These are phyloP conservation scores for Gossypium anomalum DNA, from an alignment of 345 rosid genomes.

Conservation along the genomic window DNA sequence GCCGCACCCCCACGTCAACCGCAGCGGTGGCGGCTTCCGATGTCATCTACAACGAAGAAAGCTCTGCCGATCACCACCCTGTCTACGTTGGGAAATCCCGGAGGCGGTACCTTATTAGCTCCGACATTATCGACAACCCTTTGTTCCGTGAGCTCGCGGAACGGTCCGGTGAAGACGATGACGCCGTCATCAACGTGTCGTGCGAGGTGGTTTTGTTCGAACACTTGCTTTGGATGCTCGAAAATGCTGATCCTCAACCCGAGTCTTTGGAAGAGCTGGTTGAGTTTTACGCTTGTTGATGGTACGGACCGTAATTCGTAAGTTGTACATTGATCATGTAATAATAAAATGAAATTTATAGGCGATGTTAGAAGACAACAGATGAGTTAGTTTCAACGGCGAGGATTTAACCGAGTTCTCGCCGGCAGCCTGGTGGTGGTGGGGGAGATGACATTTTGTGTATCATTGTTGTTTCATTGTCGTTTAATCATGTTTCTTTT, in stretches of 20 bases:
- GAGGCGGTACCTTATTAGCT: slow-evolving; percentile 60
- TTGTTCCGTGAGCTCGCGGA: slow-evolving; percentile 45
- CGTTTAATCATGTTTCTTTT: neutral
- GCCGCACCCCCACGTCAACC: slow-evolving; percentile 32
- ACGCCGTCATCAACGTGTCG: slow-evolving; percentile 40
- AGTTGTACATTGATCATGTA: slow-evolving; percentile 26
- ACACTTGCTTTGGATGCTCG: slow-evolving; percentile 95
- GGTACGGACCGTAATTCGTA: neutral
- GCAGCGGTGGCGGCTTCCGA: slow-evolving; percentile 31
- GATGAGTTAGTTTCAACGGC: slow-evolving; percentile 11
- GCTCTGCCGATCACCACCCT: slow-evolving; percentile 45
- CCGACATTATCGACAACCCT: slow-evolving; percentile 51
- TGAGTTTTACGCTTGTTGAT: slow-evolving; percentile 73
- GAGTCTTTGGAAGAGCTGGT: slow-evolving; percentile 80
- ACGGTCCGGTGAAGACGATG: slow-evolving; percentile 30
- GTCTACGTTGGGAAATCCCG: slow-evolving; percentile 84
- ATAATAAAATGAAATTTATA: slow-evolving; percentile 5
- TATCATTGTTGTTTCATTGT: neutral
- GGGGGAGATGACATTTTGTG: neutral
- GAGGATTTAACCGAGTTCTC: neutral
- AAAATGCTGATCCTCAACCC: slow-evolving; percentile 62
- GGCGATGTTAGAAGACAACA: slow-evolving; percentile 9
- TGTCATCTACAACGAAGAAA: slow-evolving; percentile 17
- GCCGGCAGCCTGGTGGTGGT: slow-evolving; percentile 21
- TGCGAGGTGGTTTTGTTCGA: slow-evolving; percentile 96